These are phyloP conservation scores for Colletotrichum spaethianum DNA, from an alignment of 2,329 filamentous ascomycete species.

Conservation along the genomic window DNA sequence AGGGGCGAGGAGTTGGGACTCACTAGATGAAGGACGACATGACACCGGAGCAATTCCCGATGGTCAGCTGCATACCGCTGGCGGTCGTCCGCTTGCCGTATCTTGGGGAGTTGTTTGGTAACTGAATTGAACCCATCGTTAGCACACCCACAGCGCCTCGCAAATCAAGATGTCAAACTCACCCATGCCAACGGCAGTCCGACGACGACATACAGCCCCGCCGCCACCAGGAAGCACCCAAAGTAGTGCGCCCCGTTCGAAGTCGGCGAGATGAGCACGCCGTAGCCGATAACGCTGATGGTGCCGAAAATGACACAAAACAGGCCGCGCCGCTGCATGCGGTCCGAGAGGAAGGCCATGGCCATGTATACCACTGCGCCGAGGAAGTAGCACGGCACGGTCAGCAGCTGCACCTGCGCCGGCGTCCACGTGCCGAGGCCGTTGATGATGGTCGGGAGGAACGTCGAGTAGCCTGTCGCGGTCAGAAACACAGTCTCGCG, in stretches of 20 bases:
- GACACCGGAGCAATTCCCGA: conserved; percentile 80
- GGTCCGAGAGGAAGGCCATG: conserved; percentile 77
- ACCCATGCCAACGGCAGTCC: conserved; percentile 71
- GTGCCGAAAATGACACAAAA: conserved; percentile 66
- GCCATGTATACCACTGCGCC: conserved; percentile 79
- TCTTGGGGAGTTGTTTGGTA: conserved; percentile 76
- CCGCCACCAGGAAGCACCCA: conserved; percentile 79
- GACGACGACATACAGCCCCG: conserved; percentile 76
- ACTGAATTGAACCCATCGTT: conserved; percentile 42
- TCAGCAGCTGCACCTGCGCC: conserved; percentile 72
- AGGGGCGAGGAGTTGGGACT: neutral
- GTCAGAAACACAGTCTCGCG: neutral
- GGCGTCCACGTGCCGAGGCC: conserved; percentile 67
- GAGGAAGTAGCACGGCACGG: conserved; percentile 74
- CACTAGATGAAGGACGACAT: conserved; percentile 39
- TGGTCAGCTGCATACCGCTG: conserved; percentile 78
- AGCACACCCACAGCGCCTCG: neutral
- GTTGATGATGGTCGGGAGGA: conserved; percentile 75
- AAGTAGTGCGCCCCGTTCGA: conserved; percentile 59
- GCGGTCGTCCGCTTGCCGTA: conserved; percentile 84
- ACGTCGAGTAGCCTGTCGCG: conserved; percentile 68
- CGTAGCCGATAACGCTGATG: conserved; percentile 71
- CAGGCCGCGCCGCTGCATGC: conserved; percentile 68
- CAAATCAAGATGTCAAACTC: conserved; percentile 36
- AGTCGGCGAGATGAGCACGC: conserved; percentile 67